Base-by-base conservation (phyloP, 2,329 filamentous ascomycete genomes). In the Diaporthe helianthi region DNA sequence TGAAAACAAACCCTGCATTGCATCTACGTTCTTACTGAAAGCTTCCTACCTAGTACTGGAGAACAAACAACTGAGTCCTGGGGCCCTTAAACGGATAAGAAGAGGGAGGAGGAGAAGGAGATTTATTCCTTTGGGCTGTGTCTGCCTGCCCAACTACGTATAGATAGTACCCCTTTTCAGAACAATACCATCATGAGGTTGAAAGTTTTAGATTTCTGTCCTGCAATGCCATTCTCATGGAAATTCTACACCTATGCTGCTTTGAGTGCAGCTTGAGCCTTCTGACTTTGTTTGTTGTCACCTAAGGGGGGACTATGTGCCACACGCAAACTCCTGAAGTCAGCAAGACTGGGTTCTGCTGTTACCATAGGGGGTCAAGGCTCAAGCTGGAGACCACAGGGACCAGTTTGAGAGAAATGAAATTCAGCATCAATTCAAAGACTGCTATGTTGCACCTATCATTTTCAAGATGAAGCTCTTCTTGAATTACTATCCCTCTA, bases 151-250 rank as follows among this genome's bases (percentile, higher is more conserved):
- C 58, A 9, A 53, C 31, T 67, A 36, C 54, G 58, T 67, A 54
- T 67, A 67, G 53, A 60, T 44, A 67, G 47, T 67, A 58, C 60
- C 38, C 49, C 51, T 29, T 29, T 65, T 65, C 53, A 51, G 53
- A 52, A 29, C 44, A 65, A 69, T 54, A 65, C 52, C 67, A 69
- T 38, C 60, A 65, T 65, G 38, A 65, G 26, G 47, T 65, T 49
- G 29, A 13, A 41, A 51, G 4, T 24, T 13, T 29, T 29, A 63
- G 47, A 12, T 8, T 7, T 26, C 49, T 31, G 15, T n/a, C n/a
- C 31, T 49, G 24, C 3, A 33, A 12, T 46, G 24, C 6, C 22
- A 29, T 46, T 8, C 44, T 2, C 22, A 8, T 38, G 41, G 9
- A 44, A n/a, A 19, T 44, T 9, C 4, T 1, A 15, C 3, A 9